A percentile compares a stretch with the other conserved stretches of the same genome.
phyloP scores from a whole-genome alignment of 2,329 filamentous ascomycete species.

The Penicillium sp. region DNA sequence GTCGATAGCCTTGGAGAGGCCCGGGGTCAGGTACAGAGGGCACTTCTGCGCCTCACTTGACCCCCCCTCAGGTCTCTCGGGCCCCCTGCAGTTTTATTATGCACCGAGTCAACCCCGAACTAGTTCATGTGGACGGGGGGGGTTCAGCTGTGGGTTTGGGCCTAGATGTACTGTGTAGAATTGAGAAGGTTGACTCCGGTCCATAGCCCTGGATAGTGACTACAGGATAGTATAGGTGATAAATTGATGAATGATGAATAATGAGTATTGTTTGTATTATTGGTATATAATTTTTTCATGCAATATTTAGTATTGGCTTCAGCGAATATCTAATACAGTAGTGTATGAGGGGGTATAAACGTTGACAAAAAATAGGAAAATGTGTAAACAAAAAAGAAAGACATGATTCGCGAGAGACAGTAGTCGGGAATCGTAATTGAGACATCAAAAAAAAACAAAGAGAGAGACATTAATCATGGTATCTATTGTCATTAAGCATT shows the following conservation, averaged over 20 bases:
- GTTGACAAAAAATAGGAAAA: neutral
- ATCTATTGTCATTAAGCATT: conserved; percentile 33
- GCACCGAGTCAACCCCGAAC: neutral
- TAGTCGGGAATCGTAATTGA: conserved; percentile 37
- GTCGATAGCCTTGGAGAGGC: neutral
- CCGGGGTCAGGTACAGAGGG: neutral
- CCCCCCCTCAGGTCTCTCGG: neutral
- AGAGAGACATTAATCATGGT: conserved; percentile 36
- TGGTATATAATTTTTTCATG: neutral
- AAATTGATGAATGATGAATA: neutral
- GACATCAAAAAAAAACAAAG: conserved; percentile 17
- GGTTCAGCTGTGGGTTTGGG: neutral
- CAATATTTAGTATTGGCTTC: neutral
- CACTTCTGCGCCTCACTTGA: neutral
- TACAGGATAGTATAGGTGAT: neutral
- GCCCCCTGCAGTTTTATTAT: conserved; percentile 3
- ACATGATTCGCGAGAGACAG: conserved; percentile 34
- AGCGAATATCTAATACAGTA: neutral
- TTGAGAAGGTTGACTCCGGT: too few relatives aligned
- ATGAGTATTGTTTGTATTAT: neutral
- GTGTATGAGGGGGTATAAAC: conserved; percentile 5
- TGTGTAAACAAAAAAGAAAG: conserved; percentile 22
- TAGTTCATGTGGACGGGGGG: neutral
- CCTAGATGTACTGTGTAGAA: neutral
- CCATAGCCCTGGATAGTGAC: too few relatives aligned